phyloP scores from a whole-genome alignment of 208 protist species.

The Naegleria gruberi region DNA sequence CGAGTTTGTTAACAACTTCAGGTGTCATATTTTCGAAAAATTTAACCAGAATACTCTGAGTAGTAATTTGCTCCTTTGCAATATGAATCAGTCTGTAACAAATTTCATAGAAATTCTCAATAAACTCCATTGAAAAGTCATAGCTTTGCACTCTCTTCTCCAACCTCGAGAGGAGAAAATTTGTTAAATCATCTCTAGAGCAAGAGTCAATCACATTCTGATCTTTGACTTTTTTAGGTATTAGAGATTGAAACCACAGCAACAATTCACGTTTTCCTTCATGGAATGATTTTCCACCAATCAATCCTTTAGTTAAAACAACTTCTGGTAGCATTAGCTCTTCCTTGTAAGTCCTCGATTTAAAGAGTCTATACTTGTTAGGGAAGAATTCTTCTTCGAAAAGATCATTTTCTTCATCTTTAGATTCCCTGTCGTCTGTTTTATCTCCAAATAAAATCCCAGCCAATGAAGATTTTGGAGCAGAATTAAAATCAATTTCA shows the following conservation, averaged over 20 bases:
- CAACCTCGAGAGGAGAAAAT: background rate
- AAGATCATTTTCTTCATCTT: background rate
- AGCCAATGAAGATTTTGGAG: background rate
- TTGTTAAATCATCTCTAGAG: background rate
- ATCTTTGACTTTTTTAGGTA: background rate
- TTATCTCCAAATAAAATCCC: background rate
- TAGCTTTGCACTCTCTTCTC: background rate
- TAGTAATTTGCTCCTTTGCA: background rate
- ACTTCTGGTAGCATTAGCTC: background rate
- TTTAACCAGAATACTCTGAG: background rate
- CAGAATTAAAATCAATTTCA: background rate
- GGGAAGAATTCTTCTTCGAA: background rate
- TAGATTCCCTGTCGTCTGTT: background rate
- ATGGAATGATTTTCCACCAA: background rate
- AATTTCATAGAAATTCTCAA: background rate
- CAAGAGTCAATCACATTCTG: background rate
- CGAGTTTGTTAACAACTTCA: background rate
- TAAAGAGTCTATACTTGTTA: background rate
- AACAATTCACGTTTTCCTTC: background rate
- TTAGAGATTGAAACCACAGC: background rate
- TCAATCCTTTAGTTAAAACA: background rate
- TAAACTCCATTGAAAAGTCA: background rate
- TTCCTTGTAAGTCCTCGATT: background rate
- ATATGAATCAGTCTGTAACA: background rate
- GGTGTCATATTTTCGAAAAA: background rate